Conservation (phyloP, 257 asterid species). For the Rauvolfia tetraphylla region DNA sequence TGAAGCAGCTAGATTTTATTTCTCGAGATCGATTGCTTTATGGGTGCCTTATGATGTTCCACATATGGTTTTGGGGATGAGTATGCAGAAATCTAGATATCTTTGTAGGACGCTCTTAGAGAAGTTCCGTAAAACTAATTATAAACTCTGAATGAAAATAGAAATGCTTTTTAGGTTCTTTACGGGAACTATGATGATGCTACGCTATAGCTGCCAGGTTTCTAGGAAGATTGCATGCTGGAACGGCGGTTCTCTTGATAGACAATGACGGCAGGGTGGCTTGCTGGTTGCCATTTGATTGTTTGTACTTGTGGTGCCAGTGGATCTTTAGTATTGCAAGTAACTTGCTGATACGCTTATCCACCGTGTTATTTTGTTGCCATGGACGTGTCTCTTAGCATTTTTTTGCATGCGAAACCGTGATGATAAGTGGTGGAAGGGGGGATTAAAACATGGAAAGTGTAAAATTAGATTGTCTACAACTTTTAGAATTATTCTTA, state of each 20-base stretch:
- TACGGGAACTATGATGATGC: background rate
- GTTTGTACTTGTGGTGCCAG: background rate
- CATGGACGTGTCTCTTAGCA: background rate
- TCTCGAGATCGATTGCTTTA: slow-evolving; percentile 7
- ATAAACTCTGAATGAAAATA: background rate
- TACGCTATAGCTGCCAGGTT: background rate
- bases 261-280: background rate
- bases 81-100: background rate
- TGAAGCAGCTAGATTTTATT: background rate
- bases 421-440: background rate
- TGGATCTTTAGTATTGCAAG: background rate
- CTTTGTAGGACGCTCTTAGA: background rate
- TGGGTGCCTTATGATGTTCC: background rate
- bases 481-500: background rate
- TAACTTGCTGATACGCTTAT: background rate
- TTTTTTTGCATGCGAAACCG: background rate
- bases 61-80: slow-evolving; percentile 21
- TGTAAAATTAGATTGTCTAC: background rate
- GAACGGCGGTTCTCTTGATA: background rate
- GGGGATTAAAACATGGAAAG: background rate
- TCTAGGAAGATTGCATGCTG: background rate
- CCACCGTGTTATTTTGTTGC: background rate
- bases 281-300: background rate
- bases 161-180: slow-evolving; percentile 5
- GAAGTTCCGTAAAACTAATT: background rate